Evolutionary conservation across 257 asterid species (phyloP).

Genomic region (Orobanche coerulescens): DNA sequence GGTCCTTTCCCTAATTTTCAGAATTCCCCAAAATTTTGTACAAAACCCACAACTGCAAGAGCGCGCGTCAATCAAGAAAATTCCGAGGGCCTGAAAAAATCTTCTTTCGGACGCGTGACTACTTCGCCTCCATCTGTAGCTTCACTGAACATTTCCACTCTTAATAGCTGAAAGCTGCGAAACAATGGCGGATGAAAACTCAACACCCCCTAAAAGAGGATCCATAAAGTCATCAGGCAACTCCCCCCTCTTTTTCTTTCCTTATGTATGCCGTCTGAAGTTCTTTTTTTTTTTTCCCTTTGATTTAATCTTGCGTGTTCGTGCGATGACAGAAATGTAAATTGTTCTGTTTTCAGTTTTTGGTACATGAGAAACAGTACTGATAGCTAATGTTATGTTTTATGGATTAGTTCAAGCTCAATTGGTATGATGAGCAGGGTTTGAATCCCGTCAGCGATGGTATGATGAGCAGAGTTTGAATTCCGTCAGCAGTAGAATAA

Average conservation of each 20-base stretch:
- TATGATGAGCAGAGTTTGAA: too few relatives aligned
- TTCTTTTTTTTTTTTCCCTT: neutral
- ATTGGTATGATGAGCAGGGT: too few relatives aligned
- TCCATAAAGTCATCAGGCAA: slow-evolving; percentile 77
- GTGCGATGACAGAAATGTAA: neutral
- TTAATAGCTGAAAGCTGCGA: slow-evolving; percentile 19
- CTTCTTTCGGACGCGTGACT: neutral
- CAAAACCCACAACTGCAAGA: slow-evolving; percentile 14
- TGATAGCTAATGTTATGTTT: neutral
- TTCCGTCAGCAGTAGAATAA: too few relatives aligned
- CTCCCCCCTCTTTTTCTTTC: neutral
- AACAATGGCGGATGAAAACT: slow-evolving; percentile 66
- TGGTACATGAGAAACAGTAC: neutral
- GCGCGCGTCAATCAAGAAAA: slow-evolving; percentile 24
- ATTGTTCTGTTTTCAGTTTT: neutral
- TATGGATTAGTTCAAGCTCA: too few relatives aligned
- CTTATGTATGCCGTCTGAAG: neutral
- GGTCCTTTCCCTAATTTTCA: slow-evolving; percentile 21
- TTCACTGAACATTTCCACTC: neutral
- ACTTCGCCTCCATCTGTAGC: neutral
- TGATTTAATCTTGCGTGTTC: neutral
- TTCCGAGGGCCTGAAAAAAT: neutral
- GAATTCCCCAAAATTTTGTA: slow-evolving; percentile 20
- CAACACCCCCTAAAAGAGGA: slow-evolving; percentile 50
- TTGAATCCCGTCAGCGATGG: too few relatives aligned